A percentile compares a stretch with the other conserved stretches of the same genome.
These are phyloP conservation scores for Phytopythium litorale DNA, from an alignment of 352 stramenopile genomes.

Conservation along the genomic window DNA sequence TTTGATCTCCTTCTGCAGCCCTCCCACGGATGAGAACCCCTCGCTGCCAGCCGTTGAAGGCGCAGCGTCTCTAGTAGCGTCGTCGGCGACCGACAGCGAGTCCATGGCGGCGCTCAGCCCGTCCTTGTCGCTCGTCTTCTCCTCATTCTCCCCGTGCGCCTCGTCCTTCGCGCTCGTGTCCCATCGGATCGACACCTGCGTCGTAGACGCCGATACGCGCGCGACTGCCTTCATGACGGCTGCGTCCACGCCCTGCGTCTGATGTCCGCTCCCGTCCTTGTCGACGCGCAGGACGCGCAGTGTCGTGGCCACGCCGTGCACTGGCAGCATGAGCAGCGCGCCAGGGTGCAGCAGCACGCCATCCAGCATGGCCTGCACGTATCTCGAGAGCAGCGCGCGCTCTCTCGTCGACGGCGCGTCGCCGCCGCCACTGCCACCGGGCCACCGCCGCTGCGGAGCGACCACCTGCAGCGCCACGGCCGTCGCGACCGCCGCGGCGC, in stretches of 20 bases:
- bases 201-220: constrained; percentile 21
- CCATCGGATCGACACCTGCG: constrained; percentile 24
- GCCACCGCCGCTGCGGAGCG: constrained; percentile 16
- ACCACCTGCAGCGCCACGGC: constrained; percentile 34
- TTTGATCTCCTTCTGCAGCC: constrained; percentile 91
- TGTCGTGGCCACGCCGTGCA: constrained; percentile 54
- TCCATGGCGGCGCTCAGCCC: not conserved
- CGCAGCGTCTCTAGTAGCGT: not conserved
- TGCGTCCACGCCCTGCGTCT: not conserved
- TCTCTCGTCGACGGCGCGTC: constrained; percentile 50
- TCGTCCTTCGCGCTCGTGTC: not conserved
- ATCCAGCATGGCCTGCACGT: constrained; percentile 63
- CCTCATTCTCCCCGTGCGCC: not conserved
- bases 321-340: constrained; percentile 49
- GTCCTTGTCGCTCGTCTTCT: not conserved
- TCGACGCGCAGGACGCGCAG: constrained; percentile 40
- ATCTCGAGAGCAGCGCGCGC: constrained; percentile 40
- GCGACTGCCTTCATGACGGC: constrained; percentile 13
- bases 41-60: constrained; percentile 17
- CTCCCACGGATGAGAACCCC: constrained; percentile 76
- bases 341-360: constrained; percentile 48
- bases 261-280: not conserved
- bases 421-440: not conserved
- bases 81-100: not conserved
- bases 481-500: constrained; percentile 14